Evolutionary conservation across 345 rosid species (phyloP).

Genomic region (Anacardium occidentale): DNA sequence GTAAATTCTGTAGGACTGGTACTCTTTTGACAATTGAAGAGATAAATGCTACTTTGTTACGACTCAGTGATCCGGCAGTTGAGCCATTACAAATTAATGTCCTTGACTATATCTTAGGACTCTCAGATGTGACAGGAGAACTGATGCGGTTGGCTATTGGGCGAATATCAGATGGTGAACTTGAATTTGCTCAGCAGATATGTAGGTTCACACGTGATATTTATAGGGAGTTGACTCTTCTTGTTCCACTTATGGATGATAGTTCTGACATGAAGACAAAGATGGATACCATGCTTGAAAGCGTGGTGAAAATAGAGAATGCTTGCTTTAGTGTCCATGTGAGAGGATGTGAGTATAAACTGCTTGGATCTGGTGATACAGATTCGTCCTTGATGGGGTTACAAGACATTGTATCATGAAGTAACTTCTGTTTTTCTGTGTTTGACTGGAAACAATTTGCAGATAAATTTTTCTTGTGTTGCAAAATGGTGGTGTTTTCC

Average conservation of each 20-base stretch:
- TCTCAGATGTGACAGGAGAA: slow-evolving; percentile 98
- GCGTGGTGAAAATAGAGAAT: slow-evolving; percentile 86
- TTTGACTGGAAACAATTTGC: no score
- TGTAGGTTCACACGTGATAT: slow-evolving; percentile 78
- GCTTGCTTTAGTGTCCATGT: slow-evolving; percentile 90
- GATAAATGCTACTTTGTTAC: slow-evolving; percentile 61
- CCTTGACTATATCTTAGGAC: slow-evolving; percentile 94
- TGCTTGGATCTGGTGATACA: slow-evolving; percentile 60
- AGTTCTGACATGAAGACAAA: slow-evolving; percentile 78
- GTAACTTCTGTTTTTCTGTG: slow-evolving; percentile 20
- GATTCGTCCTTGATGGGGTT: slow-evolving; percentile 46
- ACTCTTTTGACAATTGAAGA: slow-evolving; percentile 66
- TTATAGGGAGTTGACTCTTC: slow-evolving; percentile 70
- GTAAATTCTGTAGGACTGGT: slow-evolving; percentile 72
- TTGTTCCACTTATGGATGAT: slow-evolving; percentile 86
- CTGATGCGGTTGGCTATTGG: slow-evolving; percentile 95
- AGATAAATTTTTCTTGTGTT: no score
- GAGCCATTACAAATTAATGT: slow-evolving; percentile 83
- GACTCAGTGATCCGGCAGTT: slow-evolving; percentile 60
- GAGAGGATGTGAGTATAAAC: slow-evolving; percentile 77
- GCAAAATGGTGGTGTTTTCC: no score
- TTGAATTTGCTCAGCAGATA: slow-evolving; percentile 73
- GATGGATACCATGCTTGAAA: slow-evolving; percentile 93
- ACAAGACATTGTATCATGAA: slow-evolving; percentile 49
- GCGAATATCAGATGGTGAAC: slow-evolving; percentile 83